Percentiles rank a stretch among this genome's conserved stretches.
Evolutionary conservation across 2,329 filamentous ascomycete genomes (phyloP).

Genomic region (Fusarium camptoceras): DNA sequence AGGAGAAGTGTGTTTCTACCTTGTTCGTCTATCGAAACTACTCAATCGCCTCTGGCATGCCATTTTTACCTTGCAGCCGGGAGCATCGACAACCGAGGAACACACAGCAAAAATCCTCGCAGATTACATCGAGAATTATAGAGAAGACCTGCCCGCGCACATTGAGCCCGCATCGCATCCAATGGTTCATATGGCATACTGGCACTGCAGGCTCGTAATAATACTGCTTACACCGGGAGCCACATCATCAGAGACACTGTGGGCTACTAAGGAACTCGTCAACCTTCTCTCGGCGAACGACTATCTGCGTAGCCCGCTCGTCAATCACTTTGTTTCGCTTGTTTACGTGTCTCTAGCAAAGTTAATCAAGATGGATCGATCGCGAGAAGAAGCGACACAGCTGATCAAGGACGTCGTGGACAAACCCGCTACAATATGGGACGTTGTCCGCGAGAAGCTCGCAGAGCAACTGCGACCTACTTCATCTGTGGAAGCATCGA

Average conservation of each 20-base stretch:
- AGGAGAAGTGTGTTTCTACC: slow-evolving; percentile 72
- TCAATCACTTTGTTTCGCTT: slow-evolving; percentile 74
- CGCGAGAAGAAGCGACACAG: slow-evolving; percentile 67
- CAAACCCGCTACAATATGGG: slow-evolving; percentile 66
- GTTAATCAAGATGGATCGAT: slow-evolving; percentile 65
- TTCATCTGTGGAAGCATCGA: slow-evolving; percentile 52
- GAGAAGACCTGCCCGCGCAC: slow-evolving; percentile 70
- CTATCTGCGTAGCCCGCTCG: slow-evolving; percentile 70
- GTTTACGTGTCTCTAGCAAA: slow-evolving; percentile 71
- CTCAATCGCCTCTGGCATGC: slow-evolving; percentile 58
- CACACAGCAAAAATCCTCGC: slow-evolving; percentile 51
- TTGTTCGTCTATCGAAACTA: slow-evolving; percentile 72
- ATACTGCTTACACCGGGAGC: slow-evolving; percentile 69
- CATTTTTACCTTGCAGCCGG: slow-evolving; percentile 53
- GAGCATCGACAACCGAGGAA: slow-evolving; percentile 51
- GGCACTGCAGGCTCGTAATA: slow-evolving; percentile 74
- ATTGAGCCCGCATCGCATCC: slow-evolving; percentile 65
- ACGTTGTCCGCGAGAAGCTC: slow-evolving; percentile 63
- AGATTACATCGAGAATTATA: slow-evolving; percentile 68
- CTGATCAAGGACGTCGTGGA: slow-evolving; percentile 69
- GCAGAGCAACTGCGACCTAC: slow-evolving; percentile 51
- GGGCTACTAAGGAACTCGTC: slow-evolving; percentile 69
- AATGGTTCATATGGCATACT: slow-evolving; percentile 74
- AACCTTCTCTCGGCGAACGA: slow-evolving; percentile 67
- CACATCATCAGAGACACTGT: slow-evolving; percentile 68